Base-by-base conservation (phyloP, 2,329 filamentous ascomycete genomes). In the Aspergillus sclerotialis region DNA sequence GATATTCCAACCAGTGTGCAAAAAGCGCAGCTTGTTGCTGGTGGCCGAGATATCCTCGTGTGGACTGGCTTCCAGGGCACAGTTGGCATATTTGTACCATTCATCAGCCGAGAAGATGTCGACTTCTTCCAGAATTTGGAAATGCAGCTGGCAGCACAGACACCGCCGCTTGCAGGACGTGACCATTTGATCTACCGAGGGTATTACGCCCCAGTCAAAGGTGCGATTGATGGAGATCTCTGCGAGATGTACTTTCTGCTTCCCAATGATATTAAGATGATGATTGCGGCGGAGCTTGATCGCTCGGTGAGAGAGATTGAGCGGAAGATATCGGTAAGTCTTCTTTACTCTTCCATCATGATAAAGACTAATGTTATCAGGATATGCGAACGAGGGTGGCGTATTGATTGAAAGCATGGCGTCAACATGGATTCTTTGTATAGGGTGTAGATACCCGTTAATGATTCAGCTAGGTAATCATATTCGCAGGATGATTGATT, bases 71-170 rank as follows among this genome's bases (percentile, higher is more conserved):
- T 98, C 12, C 90, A 95, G 63, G 93, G 92, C 31, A 96, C 92
- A 0, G 78, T 99, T 25, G 92, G 90, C 31, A 86, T 94, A 34
- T 73, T 98, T 30, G 83, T 98, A 30, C 92, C 93, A 0, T 96
- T 99, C 56, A 70, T 88, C 30, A 83, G 81, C 43, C 83, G 93
- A 24, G 89, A 96, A 55, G 90, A 96, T 52, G 85, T 93, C 32
- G 92, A 96, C 60, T 96, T 98, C 66, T 98, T 98, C 76, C 89
- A 95, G 60, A 87, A 78, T 41, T 72, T 98, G 15, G 92, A 98
- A 65, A 80, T 84, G 55, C 85, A 94, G 54, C 73, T 99, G 58
- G 77, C 90, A 30, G 78, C 76, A 9, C 87, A 94, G 55, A 89
- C 94, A 53, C 75, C 89, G 23, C 90, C 90, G 6, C 68, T 98